Evolutionary conservation across 148 eudicot species (phyloP), one percentile per base, ranked within the genome.

Genomic region (Diospyros lotus): DNA sequence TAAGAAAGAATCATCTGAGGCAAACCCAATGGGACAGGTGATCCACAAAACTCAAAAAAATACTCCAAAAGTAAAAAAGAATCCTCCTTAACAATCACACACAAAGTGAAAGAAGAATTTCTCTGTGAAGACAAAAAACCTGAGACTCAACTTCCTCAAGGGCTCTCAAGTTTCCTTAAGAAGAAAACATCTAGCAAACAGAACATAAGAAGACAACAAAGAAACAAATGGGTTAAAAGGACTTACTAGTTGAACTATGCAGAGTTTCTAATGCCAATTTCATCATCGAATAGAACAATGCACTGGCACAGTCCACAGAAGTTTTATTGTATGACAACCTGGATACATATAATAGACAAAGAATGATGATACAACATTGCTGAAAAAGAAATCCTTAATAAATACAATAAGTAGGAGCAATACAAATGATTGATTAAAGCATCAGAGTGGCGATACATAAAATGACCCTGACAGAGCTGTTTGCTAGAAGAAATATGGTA

Each of bases 221-320:
- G 15, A 44, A n/a, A 28, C 43, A 56, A 59, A 52, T 6, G 50
- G 40, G 73, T 4, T 38, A 45, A 58, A 58, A 73, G 42, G 76
- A 84, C 94, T 90, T 83, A 91, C 98, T 83, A 53, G 77, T 59
- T 72, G 97, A 89, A 71, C 53, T 78, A 75, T 92, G 89, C 50
- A 87, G 83, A 62, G 83, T 79, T 66, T 90, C 92, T 75, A 79
- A 41, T 42, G 98, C 97, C 80, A 85, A 77, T 77, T 90, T 92
- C 93, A 90, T 84, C 84, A 92, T 74, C 13, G 98, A 90, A 85
- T 89, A 94, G 81, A 94, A 92, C 75, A 94, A 68, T 51, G 98
- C 96, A 76, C 97, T 76, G 17, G 96, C 93, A 83, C 98, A 92
- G 72, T 94, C 97, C 58, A 85, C 84, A 55, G 96, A 76, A 77